These are phyloP conservation scores for Kondoa subrosea DNA, from an alignment of 768 basidiomycete species.

Conservation along the genomic window DNA sequence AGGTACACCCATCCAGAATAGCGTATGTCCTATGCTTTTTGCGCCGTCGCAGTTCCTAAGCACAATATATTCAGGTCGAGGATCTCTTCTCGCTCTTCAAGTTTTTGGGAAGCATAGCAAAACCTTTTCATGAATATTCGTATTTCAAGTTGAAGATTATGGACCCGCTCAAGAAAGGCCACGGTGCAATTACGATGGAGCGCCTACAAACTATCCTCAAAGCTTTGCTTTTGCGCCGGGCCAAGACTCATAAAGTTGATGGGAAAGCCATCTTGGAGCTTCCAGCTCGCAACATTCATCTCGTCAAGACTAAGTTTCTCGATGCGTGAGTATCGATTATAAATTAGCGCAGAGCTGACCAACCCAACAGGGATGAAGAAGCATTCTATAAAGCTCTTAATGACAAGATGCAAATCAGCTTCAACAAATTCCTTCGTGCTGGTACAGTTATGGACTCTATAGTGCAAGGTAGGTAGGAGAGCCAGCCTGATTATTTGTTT, in stretches of 20 bases:
- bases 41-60: not conserved
- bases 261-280: constrained; percentile 70
- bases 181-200: constrained; percentile 50
- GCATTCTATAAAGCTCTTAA: constrained; percentile 63
- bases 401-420: constrained; percentile 36
- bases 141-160: constrained; percentile 60
- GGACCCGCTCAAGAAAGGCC: constrained; percentile 37
- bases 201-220: constrained; percentile 53
- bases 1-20: constrained; percentile 46
- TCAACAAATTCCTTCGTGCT: constrained; percentile 50
- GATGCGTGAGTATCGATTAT: constrained; percentile 22
- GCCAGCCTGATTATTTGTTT: not conserved
- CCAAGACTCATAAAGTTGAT: constrained; percentile 47
- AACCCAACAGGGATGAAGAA: constrained; percentile 40
- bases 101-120: constrained; percentile 52
- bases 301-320: constrained; percentile 64
- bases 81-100: constrained; percentile 79
- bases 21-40: constrained; percentile 34
- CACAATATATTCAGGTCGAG: constrained; percentile 31
- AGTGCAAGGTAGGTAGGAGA: constrained; percentile 46
- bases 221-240: constrained; percentile 74
- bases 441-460: constrained; percentile 44
- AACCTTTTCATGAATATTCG: constrained; percentile 59
- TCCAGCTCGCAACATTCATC: constrained; percentile 52
- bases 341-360: not conserved